Evolutionary conservation across 2,329 filamentous ascomycete species (phyloP), one percentile per base, ranked within the genome.

Genomic region (Diaporthe capsici): DNA sequence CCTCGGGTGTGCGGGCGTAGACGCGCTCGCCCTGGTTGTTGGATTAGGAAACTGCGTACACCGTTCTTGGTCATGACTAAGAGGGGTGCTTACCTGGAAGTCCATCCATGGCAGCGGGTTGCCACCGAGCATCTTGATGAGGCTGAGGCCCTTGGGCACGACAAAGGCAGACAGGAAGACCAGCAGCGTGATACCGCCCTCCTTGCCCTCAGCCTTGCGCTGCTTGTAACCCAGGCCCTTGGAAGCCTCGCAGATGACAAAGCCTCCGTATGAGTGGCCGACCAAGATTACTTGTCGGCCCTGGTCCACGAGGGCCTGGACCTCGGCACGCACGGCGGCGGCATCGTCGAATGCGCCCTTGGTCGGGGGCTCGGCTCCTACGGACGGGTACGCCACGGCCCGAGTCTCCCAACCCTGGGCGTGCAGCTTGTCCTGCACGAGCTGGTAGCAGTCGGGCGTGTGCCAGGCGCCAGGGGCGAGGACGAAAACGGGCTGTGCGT

Each of bases 381-480:
- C 80, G 0, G 80, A 79, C 2, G 82, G 83, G 7, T 81, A 82
- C n/a, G 79, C 77, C 39, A 82, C 79, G 8, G 79, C 80, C 39
- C 78, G 80, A 1, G 80, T 81, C 13, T 80, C 73, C 71, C 80
- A 82, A 4, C 81, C 83, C 25, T 79, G 78, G 0, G 73, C 71
- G 15, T 81, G 47, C 20, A 85, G 80, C 28, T 75, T 75, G 9
- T 77, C 72, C n/a, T 78, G 79, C 12, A 84, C 76, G 20, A 76
- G 60, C 49, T 80, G 76, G 57, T 80, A 85, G 74, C 79, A 77
- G n/a, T 76, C 58, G 0, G 82, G 80, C 5, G 44, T 75, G 63
- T 83, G 76, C 83, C 84, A 85, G 20, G 84, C 84, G 10, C 84
- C 84, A 1, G 82, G 83, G 10, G 80, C 81, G 61, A 85, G 80